Percentiles rank a stretch among this genome's conserved stretches.
Conservation (phyloP, 1,139 yeast genomes). For the Saccharomyces hybrid region DNA sequence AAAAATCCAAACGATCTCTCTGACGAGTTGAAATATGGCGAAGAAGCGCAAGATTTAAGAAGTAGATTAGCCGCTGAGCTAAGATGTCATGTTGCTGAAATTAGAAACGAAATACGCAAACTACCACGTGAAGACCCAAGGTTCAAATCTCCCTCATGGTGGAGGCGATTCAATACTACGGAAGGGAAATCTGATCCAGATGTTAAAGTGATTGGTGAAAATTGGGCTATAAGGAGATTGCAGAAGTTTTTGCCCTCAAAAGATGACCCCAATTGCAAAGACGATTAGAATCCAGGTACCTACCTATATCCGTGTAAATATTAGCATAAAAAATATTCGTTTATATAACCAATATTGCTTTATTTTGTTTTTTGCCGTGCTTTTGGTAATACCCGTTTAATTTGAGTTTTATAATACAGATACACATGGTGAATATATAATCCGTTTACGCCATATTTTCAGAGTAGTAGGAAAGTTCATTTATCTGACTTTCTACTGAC, state of each 20-base stretch:
- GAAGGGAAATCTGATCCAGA: constrained; percentile 66
- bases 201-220: constrained; percentile 60
- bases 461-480: not conserved
- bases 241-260: constrained; percentile 43
- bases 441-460: not conserved
- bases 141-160: constrained; percentile 59
- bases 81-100: constrained; percentile 52
- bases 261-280: constrained; percentile 15
- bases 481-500: constrained; percentile 6
- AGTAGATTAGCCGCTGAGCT: constrained; percentile 62
- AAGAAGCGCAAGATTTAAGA: constrained; percentile 55
- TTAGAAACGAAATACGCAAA: constrained; percentile 46
- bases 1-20: constrained; percentile 51
- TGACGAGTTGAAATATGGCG: constrained; percentile 53
- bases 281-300: not conserved
- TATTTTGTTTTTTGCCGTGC: not conserved
- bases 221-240: constrained; percentile 70
- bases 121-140: constrained; percentile 53
- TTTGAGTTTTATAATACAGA: not conserved
- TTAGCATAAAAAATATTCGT: not conserved
- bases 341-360: not conserved
- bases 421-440: not conserved
- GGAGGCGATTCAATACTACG: constrained; percentile 56
- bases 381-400: not conserved
- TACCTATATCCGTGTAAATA: not conserved